Base-by-base conservation (phyloP, 106 monocot genomes). In the Allium sativum region DNA sequence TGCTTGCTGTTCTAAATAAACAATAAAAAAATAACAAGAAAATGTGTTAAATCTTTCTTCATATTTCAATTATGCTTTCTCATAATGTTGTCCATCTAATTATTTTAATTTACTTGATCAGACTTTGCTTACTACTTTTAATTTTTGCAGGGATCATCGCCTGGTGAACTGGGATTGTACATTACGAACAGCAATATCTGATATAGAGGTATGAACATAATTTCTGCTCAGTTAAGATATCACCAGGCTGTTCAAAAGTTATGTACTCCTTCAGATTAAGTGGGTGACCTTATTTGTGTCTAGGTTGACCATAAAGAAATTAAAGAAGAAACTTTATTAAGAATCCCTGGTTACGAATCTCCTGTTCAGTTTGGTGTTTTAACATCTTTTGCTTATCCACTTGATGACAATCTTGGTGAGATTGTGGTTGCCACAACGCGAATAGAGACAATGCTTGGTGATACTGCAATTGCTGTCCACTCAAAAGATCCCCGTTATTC, bases 81-180 rank as follows among this genome's bases (percentile, higher is more conserved):
- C 31, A 31, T 31, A 31, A 41, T 42, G n/a, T n/a, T n/a, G n/a
- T n/a, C n/a, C n/a, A n/a, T n/a, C n/a, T n/a, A n/a, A n/a, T n/a
- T n/a, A n/a, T n/a, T n/a, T n/a, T n/a, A n/a, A n/a, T n/a, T 5
- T 15, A 42, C 10, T n/a, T 8, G 17, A 59, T 41, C 42, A 31
- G 42, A 59, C 40, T 41, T 12, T 16, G 12, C 11, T 56, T 0
- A 18, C 19, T 55, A 18, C 19, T 1, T 55, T 10, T 57, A 31
- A 44, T 44, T 44, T 17, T 65, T 48, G 53, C 58, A 98, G 98
- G 70, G 98, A 79, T 88, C 59, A 82, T 69, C 92, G 98, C 14
- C 80, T 98, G 65, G 98, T 98, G 54, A 98, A 98, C 54, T 98
- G 98, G 98, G 98, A 98, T 57, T 92, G 98, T 72, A 83, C 85